Percentiles rank a stretch among this genome's conserved stretches.
phyloP scores from a whole-genome alignment of 2,329 filamentous ascomycete genomes.

The Clonostachys rhizophaga region DNA sequence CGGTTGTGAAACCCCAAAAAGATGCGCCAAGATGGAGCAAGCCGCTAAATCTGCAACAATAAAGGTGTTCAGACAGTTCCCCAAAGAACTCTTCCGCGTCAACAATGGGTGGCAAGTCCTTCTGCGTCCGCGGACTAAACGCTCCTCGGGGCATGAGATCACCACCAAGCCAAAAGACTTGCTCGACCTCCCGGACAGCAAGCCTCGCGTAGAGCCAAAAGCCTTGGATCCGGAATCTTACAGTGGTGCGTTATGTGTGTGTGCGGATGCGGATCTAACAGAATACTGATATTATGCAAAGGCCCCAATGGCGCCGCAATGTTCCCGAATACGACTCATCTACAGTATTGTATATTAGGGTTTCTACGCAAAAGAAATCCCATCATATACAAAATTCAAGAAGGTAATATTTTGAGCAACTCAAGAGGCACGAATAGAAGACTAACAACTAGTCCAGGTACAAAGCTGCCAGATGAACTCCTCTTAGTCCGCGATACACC shows the following conservation, averaged over 20 bases:
- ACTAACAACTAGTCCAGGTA: not conserved
- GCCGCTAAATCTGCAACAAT: no score
- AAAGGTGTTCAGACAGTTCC: not conserved
- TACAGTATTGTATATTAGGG: not conserved
- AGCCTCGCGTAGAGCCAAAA: not conserved
- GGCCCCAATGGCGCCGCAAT: not conserved
- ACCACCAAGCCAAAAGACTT: not conserved
- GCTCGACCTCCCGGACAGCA: not conserved
- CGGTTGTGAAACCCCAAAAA: no score
- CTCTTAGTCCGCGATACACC: slow-evolving; percentile 1
- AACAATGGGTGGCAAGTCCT: not conserved
- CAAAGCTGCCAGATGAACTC: slow-evolving; percentile 1
- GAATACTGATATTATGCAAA: not conserved
- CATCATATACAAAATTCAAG: not conserved
- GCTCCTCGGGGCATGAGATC: not conserved
- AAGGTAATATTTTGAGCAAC: not conserved
- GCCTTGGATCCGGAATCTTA: not conserved
- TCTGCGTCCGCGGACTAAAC: not conserved
- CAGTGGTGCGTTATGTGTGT: not conserved
- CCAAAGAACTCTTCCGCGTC: slow-evolving; percentile 1
- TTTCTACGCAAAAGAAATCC: not conserved
- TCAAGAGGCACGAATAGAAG: no score
- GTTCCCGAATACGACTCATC: not conserved
- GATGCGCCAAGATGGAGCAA: no score
- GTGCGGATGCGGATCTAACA: no score